These are phyloP conservation scores for Phanerochaete sordida DNA, from an alignment of 768 basidiomycete species.

Conservation along the genomic window DNA sequence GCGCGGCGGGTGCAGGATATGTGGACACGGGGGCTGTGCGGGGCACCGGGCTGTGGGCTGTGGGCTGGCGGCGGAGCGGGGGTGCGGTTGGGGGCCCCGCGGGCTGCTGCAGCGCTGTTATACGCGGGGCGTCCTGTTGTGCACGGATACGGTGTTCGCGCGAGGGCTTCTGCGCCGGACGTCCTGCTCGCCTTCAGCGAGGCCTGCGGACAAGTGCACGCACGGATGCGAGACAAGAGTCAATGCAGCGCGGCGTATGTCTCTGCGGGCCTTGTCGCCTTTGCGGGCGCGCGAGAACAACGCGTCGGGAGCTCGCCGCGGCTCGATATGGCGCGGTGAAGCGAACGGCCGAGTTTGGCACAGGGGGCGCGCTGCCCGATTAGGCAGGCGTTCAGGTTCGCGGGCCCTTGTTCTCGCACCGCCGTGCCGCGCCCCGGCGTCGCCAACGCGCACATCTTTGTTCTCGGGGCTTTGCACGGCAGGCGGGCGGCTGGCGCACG, in stretches of 20 bases:
- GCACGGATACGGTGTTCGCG: no score
- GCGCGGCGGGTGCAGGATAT: no score
- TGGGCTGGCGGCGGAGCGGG: neutral
- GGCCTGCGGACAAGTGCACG: neutral
- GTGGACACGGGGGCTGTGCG: no score
- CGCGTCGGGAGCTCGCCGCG: neutral
- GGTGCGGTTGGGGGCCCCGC: neutral
- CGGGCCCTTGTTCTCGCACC: neutral
- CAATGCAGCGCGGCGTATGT: neutral
- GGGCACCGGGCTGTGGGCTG: neutral
- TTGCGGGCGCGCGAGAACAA: neutral
- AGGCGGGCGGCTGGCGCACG: no score
- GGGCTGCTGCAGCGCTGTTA: neutral
- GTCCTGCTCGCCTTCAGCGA: no score
- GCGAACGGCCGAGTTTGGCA: neutral
- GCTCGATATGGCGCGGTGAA: neutral
- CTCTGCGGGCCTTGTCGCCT: neutral
- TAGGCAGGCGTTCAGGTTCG: neutral
- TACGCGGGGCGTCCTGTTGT: neutral
- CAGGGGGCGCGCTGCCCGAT: neutral
- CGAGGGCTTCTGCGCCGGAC: neutral
- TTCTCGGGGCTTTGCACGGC: no score
- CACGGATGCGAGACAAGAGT: neutral
- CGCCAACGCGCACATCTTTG: no score
- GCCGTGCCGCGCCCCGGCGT: no score